These are phyloP conservation scores for Chamaecyparis obtusa DNA, from an alignment of 75 land plant genomes.

Conservation along the genomic window DNA sequence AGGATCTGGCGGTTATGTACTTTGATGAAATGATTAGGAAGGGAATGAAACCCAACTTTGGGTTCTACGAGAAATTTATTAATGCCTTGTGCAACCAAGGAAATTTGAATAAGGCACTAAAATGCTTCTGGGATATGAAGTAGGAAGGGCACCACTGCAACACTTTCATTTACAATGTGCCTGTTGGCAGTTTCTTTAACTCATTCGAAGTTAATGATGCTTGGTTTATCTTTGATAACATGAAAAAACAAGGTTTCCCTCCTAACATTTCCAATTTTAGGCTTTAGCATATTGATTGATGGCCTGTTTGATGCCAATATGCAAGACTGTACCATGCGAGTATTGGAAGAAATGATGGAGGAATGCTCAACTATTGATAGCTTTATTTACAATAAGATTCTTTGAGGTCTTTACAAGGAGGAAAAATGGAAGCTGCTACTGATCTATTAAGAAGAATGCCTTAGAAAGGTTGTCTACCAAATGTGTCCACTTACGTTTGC, in stretches of 20 bases:
- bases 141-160: conserved; percentile 21
- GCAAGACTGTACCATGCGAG: conserved; percentile 10
- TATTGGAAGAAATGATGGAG: conserved; percentile 32
- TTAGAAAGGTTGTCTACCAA: conserved; percentile 48
- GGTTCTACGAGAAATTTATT: conserved; percentile 47
- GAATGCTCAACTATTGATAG: conserved; percentile 32
- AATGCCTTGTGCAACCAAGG: conserved; percentile 15
- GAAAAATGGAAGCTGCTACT: conserved; percentile 40
- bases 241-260: background rate
- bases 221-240: conserved; percentile 25
- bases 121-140: conserved; percentile 30
- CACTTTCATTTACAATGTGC: conserved; percentile 44
- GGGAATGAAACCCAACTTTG: conserved; percentile 26
- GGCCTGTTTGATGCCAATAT: conserved; percentile 32
- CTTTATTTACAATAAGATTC: conserved; percentile 43
- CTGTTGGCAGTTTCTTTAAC: conserved; percentile 33
- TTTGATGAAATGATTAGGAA: conserved; percentile 27
- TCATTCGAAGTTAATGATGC: conserved; percentile 17
- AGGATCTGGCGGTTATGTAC: conserved; percentile 28
- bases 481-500: conserved; percentile 45
- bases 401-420: conserved; percentile 26
- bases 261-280: conserved; percentile 9
- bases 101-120: conserved; percentile 29
- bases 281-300: conserved; percentile 34
- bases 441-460: conserved; percentile 34